Evolutionary conservation across 176 grass and related monocot genomes (phyloP), one percentile per base, ranked within the genome.

Genomic region (Zoysia japonica): DNA sequence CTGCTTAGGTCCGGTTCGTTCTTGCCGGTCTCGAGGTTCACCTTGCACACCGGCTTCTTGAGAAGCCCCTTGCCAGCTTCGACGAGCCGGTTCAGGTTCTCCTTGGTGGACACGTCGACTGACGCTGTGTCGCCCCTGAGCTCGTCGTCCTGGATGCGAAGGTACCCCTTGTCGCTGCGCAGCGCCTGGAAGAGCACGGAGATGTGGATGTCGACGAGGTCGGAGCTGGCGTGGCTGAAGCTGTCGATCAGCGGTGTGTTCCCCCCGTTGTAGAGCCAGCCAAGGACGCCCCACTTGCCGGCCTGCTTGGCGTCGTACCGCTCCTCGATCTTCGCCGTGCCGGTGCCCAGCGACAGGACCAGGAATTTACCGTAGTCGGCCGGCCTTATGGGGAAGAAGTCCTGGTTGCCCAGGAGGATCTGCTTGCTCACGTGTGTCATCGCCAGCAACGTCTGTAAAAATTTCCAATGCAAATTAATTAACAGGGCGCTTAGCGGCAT

Each of bases 131-230:
- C 20, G 9, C 81, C 90, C 5, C 0, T 65, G 67, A 87, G 82
- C 20, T 71, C 50, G 28, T 89, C 84, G 9, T 93, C 87, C 85
- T 89, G 82, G 71, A 93, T 91, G 13, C 93, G 86, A 5, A 95
- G 78, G 68, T 95, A 92, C 1, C 66, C 19, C 17, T 84, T 19
- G 20, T 83, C 55, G 5, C 16, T 80, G 68, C 44, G 60, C 52
- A 95, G 75, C 0, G 85, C 82, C 80, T 88, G 84, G 67, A 95
- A 92, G 43, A 95, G 66, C 60, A 89, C 70, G 9, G 87, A 85
- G 37, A 80, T 66, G 16, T 97, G 81, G 71, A 93, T 91, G 82
- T 97, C 93, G 12, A 93, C 88, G 75, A 97, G 45, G 42, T 93
- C 93, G 5, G 86, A 40, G 68, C 84, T 89, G 2, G 86, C 86